Base-by-base conservation (phyloP, 2,329 filamentous ascomycete species). In the Trichoderma sp. region DNA sequence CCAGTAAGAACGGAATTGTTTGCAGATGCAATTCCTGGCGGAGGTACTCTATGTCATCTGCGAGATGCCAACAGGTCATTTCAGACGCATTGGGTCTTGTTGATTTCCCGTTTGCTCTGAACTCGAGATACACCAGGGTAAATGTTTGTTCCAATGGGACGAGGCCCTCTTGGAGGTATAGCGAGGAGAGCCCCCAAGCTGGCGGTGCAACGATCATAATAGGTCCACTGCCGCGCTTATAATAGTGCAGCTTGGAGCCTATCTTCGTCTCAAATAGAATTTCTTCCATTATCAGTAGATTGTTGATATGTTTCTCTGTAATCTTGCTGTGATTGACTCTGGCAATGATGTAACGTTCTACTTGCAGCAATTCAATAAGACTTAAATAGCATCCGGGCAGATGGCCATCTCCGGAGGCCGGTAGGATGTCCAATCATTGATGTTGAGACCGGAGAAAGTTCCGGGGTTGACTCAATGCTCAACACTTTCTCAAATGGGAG, bases 51-150 rank as follows among this genome's bases (percentile, higher is more conserved):
- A 64, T 43, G 5, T 64, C 61, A 7, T 56, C 49, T n/a, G 61
- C 61, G 24, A 56, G 33, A 3, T 56, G 61, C 61, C 61, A 64
- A n/a, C 61, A 64, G 2, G 61, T 43, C 61, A 64, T 64, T 43
- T 64, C 49, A 10, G 61, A 56, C 11, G 61, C 49, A 43, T 21
- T 24, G 2, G 61, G 61, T 0, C 61, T 37, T 7, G 61, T 56
- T 2, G 61, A 64, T n/a, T 56, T 64, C 11, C 61, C 52, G 33
- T 64, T 64, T 56, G 24, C 61, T 35, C 61, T 27, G 1, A 55
- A 56, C 29, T 56, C 49, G 11, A 64, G 61, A 24, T 56, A 56
- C 8, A 64, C 5, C 10, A 64, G 21, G 1, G 61, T 64, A 24
- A 64, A 64, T 24, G 49, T 7, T 24, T 64, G 35, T n/a, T 64